Evolutionary conservation across 1,139 yeast species (phyloP), one percentile per base, ranked within the genome.

Genomic region (Yamadazyma siamensis): DNA sequence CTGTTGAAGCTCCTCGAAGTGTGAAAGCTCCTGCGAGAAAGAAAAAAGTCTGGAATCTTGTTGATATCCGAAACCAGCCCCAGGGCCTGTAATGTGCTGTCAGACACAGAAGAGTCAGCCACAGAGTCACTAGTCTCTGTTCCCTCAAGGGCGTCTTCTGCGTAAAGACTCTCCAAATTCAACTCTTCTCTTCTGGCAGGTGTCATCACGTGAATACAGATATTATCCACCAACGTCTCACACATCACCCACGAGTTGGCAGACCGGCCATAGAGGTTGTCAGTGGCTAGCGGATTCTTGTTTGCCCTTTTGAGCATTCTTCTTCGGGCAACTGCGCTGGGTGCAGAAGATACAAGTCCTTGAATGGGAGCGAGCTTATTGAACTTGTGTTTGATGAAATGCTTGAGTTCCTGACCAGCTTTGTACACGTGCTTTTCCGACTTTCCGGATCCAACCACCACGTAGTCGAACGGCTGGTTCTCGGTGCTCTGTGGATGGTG

Each of bases 221-320:
- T 67, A 15, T 77, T 76, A 40, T 80, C 83, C 2, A 75, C 57
- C 9, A 13, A 25, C 1, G 47, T 43, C 44, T 85, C 87, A 32
- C 88, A 65, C 71, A 86, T 77, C 15, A 86, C 77, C 97, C 97
- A 89, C 19, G 80, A 71, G 43, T 82, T 83, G 6, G 80, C 67
- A 2, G 66, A 49, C 11, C 66, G 63, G 2, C 85, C 85, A 47
- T 73, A 78, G 30, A 61, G 63, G 37, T 73, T 75, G 40, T 75
- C 76, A 3, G 81, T 71, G 12, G 78, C 72, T 16, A 67, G 54
- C 6, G 77, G 77, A 3, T 75, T 68, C 52, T 65, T 73, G 44
- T 71, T 65, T 23, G 77, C 80, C 54, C 75, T 66, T 50, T 68
- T 72, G 26, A 72, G 68, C 50, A 84, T 60, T 41, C 95, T 65